Percentiles rank a stretch among this genome's conserved stretches.
phyloP scores from a whole-genome alignment of 2,329 filamentous ascomycete genomes.

The Aureobasidium lini region DNA sequence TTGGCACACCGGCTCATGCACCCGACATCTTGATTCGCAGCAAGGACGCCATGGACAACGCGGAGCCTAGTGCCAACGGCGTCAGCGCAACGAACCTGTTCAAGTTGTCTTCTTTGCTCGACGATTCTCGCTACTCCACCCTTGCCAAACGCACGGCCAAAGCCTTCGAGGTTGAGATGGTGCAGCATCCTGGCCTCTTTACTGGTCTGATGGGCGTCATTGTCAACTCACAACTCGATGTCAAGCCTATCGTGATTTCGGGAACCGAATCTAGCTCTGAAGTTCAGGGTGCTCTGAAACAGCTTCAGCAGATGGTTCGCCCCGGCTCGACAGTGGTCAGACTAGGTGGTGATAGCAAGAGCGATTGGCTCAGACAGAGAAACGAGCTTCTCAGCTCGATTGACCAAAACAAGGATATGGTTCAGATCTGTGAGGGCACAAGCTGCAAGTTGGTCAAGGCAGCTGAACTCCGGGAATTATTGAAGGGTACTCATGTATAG shows the following conservation, averaged over 20 bases:
- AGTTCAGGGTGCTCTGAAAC: conserved; percentile 34
- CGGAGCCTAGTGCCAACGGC: conserved; percentile 83
- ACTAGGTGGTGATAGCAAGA: conserved; percentile 28
- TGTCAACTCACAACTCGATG: conserved; percentile 66
- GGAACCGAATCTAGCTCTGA: conserved; percentile 28
- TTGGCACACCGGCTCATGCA: conserved; percentile 57
- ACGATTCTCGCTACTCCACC: conserved; percentile 55
- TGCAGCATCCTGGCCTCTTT: conserved; percentile 91
- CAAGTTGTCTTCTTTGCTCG: conserved; percentile 63
- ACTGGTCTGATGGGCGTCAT: conserved; percentile 70
- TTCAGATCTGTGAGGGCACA: conserved; percentile 41
- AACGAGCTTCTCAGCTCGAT: conserved; percentile 41
- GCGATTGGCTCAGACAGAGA: conserved; percentile 44
- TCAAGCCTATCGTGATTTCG: conserved; percentile 51
- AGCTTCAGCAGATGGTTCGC: conserved; percentile 32
- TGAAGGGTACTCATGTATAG: conserved; percentile 11
- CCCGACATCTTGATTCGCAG: conserved; percentile 72
- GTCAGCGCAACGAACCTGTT: conserved; percentile 83
- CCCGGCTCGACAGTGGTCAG: conserved; percentile 32
- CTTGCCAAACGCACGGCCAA: conserved; percentile 67
- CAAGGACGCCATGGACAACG: conserved; percentile 92
- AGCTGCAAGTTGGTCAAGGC: conserved; percentile 25
- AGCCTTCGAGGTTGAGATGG: conserved; percentile 83
- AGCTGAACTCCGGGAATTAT: conserved; percentile 7
- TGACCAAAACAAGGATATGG: conserved; percentile 33